Percentiles rank a stretch among this genome's conserved stretches.
phyloP scores from a whole-genome alignment of 345 rosid genomes.

The Punica granatum region DNA sequence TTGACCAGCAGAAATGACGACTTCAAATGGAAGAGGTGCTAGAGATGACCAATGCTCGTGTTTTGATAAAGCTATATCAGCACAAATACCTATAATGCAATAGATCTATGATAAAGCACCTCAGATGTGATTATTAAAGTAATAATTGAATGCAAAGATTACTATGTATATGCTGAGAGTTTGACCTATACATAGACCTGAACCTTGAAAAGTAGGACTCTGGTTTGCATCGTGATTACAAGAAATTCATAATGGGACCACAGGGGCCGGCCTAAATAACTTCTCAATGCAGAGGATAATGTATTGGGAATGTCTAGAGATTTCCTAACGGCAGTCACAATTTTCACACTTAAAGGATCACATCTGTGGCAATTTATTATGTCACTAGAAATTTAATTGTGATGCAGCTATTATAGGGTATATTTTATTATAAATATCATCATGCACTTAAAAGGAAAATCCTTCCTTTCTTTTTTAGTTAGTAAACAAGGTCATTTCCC shows the following conservation, averaged over 20 bases:
- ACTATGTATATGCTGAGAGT: neutral
- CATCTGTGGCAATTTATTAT: neutral
- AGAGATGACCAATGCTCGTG: conserved; percentile 90
- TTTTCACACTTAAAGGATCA: neutral
- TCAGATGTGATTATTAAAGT: neutral
- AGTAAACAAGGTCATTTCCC: neutral
- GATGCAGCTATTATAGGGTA: neutral
- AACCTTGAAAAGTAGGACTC: neutral
- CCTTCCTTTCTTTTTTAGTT: neutral
- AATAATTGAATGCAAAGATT: neutral
- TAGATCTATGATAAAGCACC: neutral
- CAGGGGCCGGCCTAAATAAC: neutral
- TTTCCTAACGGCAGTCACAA: neutral
- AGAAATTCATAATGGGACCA: neutral
- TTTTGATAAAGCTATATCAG: conserved; percentile 73
- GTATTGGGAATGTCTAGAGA: neutral
- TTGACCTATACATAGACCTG: neutral
- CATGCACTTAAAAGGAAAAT: neutral
- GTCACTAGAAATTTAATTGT: neutral
- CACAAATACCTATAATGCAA: conserved; percentile 40
- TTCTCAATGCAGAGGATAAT: neutral
- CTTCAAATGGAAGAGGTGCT: conserved; percentile 96
- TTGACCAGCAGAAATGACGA: conserved; percentile 94
- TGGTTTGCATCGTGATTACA: neutral
- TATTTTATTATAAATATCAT: neutral